phyloP scores from a whole-genome alignment of 2,329 filamentous ascomycete species.

The Remersonia thermophila region DNA sequence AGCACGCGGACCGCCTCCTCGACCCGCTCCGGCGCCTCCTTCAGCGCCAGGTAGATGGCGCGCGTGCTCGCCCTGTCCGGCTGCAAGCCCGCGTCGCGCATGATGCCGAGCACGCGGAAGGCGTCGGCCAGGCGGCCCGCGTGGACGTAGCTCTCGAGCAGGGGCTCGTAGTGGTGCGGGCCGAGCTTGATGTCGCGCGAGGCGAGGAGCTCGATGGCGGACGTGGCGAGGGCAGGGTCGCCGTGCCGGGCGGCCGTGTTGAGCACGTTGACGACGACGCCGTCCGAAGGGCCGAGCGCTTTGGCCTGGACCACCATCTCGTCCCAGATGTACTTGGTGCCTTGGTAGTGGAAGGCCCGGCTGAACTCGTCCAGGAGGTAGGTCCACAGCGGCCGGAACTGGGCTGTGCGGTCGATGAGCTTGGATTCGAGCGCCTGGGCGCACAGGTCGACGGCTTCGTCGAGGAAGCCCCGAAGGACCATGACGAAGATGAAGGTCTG shows the following conservation, averaged over 20 bases:
- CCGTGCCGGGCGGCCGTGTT: conserved; percentile 57
- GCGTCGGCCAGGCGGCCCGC: conserved; percentile 50
- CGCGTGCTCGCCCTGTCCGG: conserved; percentile 50
- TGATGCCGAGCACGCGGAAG: conserved; percentile 59
- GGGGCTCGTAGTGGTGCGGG: conserved; percentile 64
- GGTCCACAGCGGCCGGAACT: conserved; percentile 34
- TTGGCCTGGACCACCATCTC: conserved; percentile 31
- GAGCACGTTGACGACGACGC: conserved; percentile 43
- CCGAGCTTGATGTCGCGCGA: conserved; percentile 45
- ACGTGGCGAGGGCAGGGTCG: conserved; percentile 56
- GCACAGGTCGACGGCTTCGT: conserved; percentile 48
- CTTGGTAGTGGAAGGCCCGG: conserved; percentile 47
- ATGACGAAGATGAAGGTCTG: conserved; percentile 67
- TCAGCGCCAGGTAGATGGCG: conserved; percentile 46
- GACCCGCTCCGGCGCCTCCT: conserved; percentile 31
- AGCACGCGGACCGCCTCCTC: conserved; percentile 44
- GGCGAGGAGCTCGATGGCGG: conserved; percentile 55
- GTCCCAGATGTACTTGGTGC: conserved; percentile 58
- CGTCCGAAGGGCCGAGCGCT: conserved; percentile 28
- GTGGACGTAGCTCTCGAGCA: conserved; percentile 58
- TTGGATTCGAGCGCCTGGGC: conserved; percentile 33
- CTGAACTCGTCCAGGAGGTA: conserved; percentile 68
- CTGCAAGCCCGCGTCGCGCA: conserved; percentile 50
- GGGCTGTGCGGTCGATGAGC: too few species aligned
- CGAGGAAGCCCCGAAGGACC: conserved; percentile 58